Evolutionary conservation across 2,329 filamentous ascomycete genomes (phyloP).

Genomic region (Aaosphaeria arxii): DNA sequence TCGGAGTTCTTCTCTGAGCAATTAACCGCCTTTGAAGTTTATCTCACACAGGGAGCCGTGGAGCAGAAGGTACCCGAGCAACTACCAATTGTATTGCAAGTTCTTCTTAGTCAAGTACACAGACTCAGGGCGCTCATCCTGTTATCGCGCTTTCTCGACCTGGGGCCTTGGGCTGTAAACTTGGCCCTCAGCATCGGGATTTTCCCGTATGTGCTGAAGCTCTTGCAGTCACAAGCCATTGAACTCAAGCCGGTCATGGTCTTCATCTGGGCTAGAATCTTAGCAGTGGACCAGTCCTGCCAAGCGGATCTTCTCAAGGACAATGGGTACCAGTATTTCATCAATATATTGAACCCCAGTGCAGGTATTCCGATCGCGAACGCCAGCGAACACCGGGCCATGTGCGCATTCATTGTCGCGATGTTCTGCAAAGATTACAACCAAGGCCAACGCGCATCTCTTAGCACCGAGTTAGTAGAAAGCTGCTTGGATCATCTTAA

Average conservation of each 20-base stretch:
- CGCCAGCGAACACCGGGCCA: slow-evolving; percentile 90
- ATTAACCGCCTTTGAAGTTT: slow-evolving; percentile 94
- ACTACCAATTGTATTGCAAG: slow-evolving; percentile 91
- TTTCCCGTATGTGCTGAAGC: slow-evolving; percentile 96
- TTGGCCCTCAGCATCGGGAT: slow-evolving; percentile 96
- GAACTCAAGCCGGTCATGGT: slow-evolving; percentile 99
- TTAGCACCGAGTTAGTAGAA: slow-evolving; percentile 85
- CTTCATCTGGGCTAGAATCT: slow-evolving; percentile 95
- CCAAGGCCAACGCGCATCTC: slow-evolving; percentile 86
- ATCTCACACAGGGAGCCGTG: slow-evolving; percentile 79
- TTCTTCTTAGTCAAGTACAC: slow-evolving; percentile 93
- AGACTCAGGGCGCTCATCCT: slow-evolving; percentile 86
- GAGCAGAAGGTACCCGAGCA: slow-evolving; percentile 89
- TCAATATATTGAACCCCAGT: slow-evolving; percentile 81
- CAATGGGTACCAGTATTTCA: slow-evolving; percentile 96
- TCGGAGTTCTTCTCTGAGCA: slow-evolving; percentile 97
- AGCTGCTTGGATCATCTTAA: slow-evolving; percentile 80
- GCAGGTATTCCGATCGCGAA: slow-evolving; percentile 82
- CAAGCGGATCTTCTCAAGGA: slow-evolving; percentile 94
- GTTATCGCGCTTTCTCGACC: slow-evolving; percentile 87
- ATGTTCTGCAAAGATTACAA: slow-evolving; percentile 96
- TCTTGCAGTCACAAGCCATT: slow-evolving; percentile 89
- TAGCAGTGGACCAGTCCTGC: slow-evolving; percentile 91
- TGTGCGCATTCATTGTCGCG: slow-evolving; percentile 97
- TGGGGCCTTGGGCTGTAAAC: slow-evolving; percentile 98